Conservation (phyloP, 192 early-diverging fungal species). For the Backusella parvicylindrica region DNA sequence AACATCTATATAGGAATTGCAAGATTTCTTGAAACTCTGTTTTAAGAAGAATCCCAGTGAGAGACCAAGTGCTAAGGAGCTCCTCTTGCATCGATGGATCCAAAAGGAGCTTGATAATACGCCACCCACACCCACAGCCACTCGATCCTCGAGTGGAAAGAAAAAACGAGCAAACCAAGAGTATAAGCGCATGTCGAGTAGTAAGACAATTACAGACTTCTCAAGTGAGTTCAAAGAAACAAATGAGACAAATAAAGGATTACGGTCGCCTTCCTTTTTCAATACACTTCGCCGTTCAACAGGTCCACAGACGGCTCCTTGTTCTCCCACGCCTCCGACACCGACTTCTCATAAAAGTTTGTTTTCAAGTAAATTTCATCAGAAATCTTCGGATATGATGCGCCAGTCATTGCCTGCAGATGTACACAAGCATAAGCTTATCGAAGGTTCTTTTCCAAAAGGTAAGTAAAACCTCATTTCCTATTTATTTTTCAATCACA, state of each 20-base stretch:
- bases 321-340: not conserved
- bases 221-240: not conserved
- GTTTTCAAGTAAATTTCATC: not conserved
- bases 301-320: not conserved
- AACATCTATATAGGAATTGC: slow-evolving; percentile 51
- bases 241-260: not conserved
- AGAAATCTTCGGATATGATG: not conserved
- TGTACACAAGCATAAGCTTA: slow-evolving; percentile 38
- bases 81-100: slow-evolving; percentile 81
- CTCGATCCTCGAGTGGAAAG: not conserved
- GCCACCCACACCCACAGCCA: not conserved
- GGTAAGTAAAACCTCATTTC: too few relatives aligned
- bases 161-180: not conserved
- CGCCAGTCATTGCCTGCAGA: not conserved
- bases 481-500: too few relatives aligned
- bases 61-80: slow-evolving; percentile 67
- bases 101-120: not conserved
- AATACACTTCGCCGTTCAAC: not conserved
- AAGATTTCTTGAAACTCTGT: slow-evolving; percentile 78
- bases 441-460: slow-evolving; percentile 55
- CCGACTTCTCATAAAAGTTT: not conserved
- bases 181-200: not conserved
- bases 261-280: not conserved
- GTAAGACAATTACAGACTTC: not conserved
- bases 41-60: slow-evolving; percentile 75